Base-by-base conservation (phyloP, 371 early-diverging fungal species). In the Umbelopsis sp. region DNA sequence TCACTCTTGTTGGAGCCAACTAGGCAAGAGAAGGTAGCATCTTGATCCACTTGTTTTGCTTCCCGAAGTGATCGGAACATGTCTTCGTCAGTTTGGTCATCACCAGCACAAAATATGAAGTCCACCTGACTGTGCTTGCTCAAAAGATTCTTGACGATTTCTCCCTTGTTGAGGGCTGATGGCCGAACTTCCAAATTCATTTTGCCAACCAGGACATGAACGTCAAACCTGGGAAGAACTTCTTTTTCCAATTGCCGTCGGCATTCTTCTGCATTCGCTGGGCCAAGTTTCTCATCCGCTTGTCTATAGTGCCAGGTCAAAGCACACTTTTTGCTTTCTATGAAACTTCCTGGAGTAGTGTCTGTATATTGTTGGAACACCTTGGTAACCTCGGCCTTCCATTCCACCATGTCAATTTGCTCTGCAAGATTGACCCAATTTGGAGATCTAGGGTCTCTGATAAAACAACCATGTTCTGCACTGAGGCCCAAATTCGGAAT, bases 11-110 rank as follows among this genome's bases (percentile, higher is more conserved):
- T 35, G 35, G 57, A 57, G 18, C 57, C 57, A 29, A 57, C 57
- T n/a, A 57, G 29, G 35, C 57, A 57, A 57, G 57, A 57, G 7
- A 57, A 57, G 12, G 57, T 57, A 2, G 57, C 57, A 18, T 57
- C 57, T 35, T 57, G 57, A 57, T 57, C 57, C 18, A 57, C n/a
- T 3, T 35, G 29, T 14, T 35, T 9, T 1, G 57, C 22, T 11
- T 76, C 65, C 20, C 66, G 52, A 20, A 93, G 70, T 0, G 86
- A 89, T 24, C 84, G 79, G 77, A 93, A 93, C 97, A 99, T 97
- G 73, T 97, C 98, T 78, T 97, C 98, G 76, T 99, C 98, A 10
- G 99, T 98, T 72, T 91, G 88, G 78, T 98, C 98, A 77, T 99
- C 98, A 14, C 99, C 98, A 22, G 93, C 97, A 72, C 97, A 96